These are phyloP conservation scores for Apiospora hydei DNA, from an alignment of 2,329 filamentous ascomycete species.

Conservation along the genomic window DNA sequence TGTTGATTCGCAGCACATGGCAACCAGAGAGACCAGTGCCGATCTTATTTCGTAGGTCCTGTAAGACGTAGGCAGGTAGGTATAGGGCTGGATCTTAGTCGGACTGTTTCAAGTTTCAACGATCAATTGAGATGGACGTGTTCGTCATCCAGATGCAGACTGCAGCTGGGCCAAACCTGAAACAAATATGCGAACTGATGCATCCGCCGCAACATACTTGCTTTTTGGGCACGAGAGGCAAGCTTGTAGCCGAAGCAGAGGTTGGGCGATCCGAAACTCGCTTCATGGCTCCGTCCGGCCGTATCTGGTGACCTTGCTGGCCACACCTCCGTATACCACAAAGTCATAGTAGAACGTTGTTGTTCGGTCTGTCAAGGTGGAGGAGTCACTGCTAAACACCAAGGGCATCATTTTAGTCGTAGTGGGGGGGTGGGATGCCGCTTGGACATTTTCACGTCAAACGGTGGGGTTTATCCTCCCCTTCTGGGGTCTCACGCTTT, in stretches of 20 bases:
- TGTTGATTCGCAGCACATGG: not conserved
- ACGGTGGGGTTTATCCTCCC: not conserved
- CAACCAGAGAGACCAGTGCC: not conserved
- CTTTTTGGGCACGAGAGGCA: not conserved
- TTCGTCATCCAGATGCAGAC: not conserved
- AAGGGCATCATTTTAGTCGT: slow-evolving; percentile 1
- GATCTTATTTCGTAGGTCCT: not conserved
- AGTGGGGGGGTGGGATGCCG: not conserved
- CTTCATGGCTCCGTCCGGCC: not conserved
- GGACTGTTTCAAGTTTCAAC: not conserved
- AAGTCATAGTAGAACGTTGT: not conserved
- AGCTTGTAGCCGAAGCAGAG: not conserved
- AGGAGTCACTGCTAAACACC: not conserved
- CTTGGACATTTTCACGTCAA: not conserved
- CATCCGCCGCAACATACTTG: not conserved
- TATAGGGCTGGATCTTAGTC: not conserved
- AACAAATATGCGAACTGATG: not conserved
- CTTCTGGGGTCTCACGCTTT: not conserved
- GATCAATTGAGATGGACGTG: not conserved
- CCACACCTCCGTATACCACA: not conserved
- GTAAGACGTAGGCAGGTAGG: not conserved
- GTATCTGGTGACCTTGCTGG: not conserved
- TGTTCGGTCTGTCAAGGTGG: not conserved
- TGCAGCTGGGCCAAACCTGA: not conserved
- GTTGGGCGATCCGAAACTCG: no score